Percentiles rank a stretch among this genome's conserved stretches.
phyloP scores from a whole-genome alignment of 75 land plant genomes.

The Azolla pinnata region DNA sequence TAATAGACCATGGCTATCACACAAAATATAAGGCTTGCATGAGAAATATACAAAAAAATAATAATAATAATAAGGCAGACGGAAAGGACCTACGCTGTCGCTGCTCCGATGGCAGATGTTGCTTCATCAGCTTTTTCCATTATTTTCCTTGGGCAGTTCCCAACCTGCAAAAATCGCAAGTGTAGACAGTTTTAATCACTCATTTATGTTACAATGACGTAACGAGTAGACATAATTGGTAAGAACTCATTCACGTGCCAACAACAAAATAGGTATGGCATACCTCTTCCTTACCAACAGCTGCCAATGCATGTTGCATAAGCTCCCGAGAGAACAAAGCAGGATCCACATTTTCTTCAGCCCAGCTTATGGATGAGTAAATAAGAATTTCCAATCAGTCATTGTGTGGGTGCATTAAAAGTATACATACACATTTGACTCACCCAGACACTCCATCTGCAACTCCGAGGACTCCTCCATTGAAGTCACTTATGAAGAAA shows the following conservation, averaged over 20 bases:
- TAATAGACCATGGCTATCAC: neutral
- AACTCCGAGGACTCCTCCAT: constrained; percentile 80
- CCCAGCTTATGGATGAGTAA: too few species aligned
- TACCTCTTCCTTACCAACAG: constrained; percentile 70
- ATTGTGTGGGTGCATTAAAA: neutral
- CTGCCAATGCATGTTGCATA: constrained; percentile 44
- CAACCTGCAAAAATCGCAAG: constrained; percentile 26
- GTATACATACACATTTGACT: constrained; percentile 5
- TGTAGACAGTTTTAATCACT: too few species aligned
- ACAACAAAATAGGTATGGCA: neutral
- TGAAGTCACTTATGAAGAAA: constrained; percentile 56
- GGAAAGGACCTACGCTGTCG: constrained; percentile 60
- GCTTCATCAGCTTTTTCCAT: constrained; percentile 73
- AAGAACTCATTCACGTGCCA: neutral
- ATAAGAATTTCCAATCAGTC: too few species aligned
- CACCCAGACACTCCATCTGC: constrained; percentile 99
- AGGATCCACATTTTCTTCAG: constrained; percentile 81
- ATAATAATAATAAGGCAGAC: neutral
- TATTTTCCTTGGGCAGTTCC: constrained; percentile 46
- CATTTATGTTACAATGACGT: too few species aligned
- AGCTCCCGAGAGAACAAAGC: constrained; percentile 69
- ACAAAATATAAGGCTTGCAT: neutral
- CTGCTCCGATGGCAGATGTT: constrained; percentile 74
- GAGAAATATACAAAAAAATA: neutral
- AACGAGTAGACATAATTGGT: neutral